Base-by-base conservation (phyloP, 768 basidiomycete species). In the Termitomyces titanicus region DNA sequence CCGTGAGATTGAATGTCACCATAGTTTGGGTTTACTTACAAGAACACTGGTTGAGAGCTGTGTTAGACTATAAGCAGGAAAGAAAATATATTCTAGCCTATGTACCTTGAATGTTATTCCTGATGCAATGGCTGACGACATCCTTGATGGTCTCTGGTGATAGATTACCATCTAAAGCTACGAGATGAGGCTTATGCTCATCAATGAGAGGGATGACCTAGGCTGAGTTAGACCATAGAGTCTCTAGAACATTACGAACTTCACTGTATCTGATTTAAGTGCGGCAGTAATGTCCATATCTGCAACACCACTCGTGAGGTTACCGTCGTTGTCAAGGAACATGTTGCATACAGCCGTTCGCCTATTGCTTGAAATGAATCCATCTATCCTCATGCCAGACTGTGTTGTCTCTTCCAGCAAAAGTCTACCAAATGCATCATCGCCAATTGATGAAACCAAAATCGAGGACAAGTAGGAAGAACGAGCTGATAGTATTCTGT, bases 331-430 rank as follows among this genome's bases (percentile, higher is more conserved):
- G 64, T 94, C 89, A 43, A 98, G 72, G 34, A 94, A 74, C 77
- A 97, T 81, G 61, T 88, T 94, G 72, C 96, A 98, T 8, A 92
- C 86, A 1, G 96, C 86, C 13, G 91, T 92, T 46, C 77, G 74
- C 18, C 71, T 66, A 3, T 70, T 68, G 20, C 60, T 61, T 13
- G 62, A 59, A 1, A 75, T 53, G n/a, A 90, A 66, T 15, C 95
- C 96, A 66, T 98, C 94, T 0, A 78, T 81, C 43, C 93, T 76
- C 86, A 98, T 89, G 11, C 93, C 92, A 12, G 85, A 66, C 18
- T 72, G 71, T 17, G 62, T 59, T 43, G 83, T 82, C 66, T 88
- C 85, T 13, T 80, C 70, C 15, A 70, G 59, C 22, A 97, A 72
- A 42, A 94, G 64, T 37, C 76, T 74, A 0, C 92, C 96, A 64